These are phyloP conservation scores for Paraphoma chrysanthemicola DNA, from an alignment of 2,329 filamentous ascomycete genomes.

Conservation along the genomic window DNA sequence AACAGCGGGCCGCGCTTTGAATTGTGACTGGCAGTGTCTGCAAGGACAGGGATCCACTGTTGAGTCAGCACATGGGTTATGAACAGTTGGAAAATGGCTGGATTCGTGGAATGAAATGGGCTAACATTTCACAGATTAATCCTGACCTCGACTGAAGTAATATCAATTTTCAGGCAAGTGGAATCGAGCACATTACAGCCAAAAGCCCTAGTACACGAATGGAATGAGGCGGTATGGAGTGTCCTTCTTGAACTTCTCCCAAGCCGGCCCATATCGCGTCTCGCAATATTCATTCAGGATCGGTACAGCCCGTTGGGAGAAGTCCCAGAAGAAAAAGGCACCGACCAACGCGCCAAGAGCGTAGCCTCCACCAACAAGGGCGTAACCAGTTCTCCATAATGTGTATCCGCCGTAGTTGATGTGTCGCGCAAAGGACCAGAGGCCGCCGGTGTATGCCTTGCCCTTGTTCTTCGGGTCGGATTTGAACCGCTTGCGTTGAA, in stretches of 20 bases:
- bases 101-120: not conserved
- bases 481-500: constrained; percentile 64
- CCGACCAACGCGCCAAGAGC: constrained; percentile 51
- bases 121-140: not conserved
- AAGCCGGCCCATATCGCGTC: constrained; percentile 50
- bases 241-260: constrained; percentile 49
- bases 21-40: not conserved
- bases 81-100: not conserved
- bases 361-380: constrained; percentile 57
- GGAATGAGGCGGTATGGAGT: constrained; percentile 48
- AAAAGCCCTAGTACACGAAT: constrained; percentile 32
- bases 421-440: constrained; percentile 59
- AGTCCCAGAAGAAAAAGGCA: constrained; percentile 52
- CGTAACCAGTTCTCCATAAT: constrained; percentile 59
- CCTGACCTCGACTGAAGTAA: not conserved
- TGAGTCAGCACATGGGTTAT: not conserved
- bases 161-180: not conserved
- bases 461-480: constrained; percentile 59
- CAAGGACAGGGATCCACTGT: not conserved
- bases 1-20: not conserved
- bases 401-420: constrained; percentile 64
- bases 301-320: constrained; percentile 55
- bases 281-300: constrained; percentile 59
- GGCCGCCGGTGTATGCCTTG: constrained; percentile 58
- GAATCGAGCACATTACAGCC: not conserved